Base-by-base conservation (phyloP, 768 basidiomycete species). In the Termitomyces heimii region DNA sequence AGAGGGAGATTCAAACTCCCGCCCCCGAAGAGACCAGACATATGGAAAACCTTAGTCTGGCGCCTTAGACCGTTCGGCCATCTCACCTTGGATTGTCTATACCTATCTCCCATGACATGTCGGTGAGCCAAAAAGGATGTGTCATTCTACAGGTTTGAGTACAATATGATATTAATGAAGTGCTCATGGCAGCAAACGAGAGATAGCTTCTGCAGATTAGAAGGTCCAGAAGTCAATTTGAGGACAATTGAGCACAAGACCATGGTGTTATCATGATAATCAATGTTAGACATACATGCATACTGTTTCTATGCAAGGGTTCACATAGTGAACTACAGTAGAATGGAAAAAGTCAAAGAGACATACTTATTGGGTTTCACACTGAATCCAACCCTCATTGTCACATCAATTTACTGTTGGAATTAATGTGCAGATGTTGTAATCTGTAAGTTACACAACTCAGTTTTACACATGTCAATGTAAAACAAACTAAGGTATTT, bases 51-150 rank as follows among this genome's bases (percentile, higher is more conserved):
- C 80, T 81, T 82, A 80, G 81, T 84, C 82, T 84, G 82, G 81
- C 83, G 83, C 83, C 83, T 84, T 83, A 78, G 83, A 84, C 83
- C 83, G 81, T 82, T 84, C 83, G 83, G 83, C 83, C 83, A 84
- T 83, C 83, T 82, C 79, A 71, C 75, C 75, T 60, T 56, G 26
- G 32, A 9, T 32, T 32, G 32, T 8, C 10, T n/a, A n/a, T n/a
- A n/a, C n/a, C n/a, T n/a, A n/a, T n/a, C n/a, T n/a, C n/a, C n/a
- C n/a, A n/a, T n/a, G n/a, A 32, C 9, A 32, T 32, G 12, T 32
- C 31, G 31, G 31, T 32, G 31, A 32, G 8, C 12, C n/a, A n/a
- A n/a, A n/a, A n/a, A n/a, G n/a, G n/a, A n/a, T n/a, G n/a, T n/a
- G n/a, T n/a, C n/a, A n/a, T n/a, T n/a, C n/a, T n/a, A n/a, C n/a